Conservation (phyloP, 352 stramenopile species). For the Plasmopara viticola region DNA sequence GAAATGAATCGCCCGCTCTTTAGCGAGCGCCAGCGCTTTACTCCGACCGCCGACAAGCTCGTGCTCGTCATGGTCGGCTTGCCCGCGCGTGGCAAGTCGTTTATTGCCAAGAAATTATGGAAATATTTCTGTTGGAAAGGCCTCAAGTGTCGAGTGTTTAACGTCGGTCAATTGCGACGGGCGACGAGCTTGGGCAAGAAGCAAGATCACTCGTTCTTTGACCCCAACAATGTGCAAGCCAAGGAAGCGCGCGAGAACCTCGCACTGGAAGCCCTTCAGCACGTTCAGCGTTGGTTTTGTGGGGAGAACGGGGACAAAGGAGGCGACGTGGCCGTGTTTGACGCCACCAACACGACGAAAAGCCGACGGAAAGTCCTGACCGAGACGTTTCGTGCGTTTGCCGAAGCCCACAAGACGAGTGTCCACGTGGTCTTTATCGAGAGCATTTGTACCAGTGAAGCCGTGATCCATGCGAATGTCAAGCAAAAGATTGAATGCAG, state of each 20-base stretch:
- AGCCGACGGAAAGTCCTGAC: conserved; percentile 40
- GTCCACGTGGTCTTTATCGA: conserved; percentile 91
- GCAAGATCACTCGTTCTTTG: conserved; percentile 90
- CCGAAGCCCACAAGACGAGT: conserved; percentile 52
- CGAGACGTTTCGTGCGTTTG: conserved; percentile 57
- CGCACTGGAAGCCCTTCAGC: conserved; percentile 68
- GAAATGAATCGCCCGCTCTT: conserved; percentile 37
- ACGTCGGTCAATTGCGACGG: conserved; percentile 91
- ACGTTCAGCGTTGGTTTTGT: conserved; percentile 61
- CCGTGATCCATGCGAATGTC: conserved; percentile 83
- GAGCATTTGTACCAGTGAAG: conserved; percentile 90
- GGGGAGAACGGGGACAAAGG: conserved; percentile 23
- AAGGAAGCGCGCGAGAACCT: conserved; percentile 68
- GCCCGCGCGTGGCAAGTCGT: conserved; percentile 92
- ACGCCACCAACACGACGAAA: conserved; percentile 88
- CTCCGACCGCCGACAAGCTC: conserved; percentile 88
- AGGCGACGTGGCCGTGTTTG: conserved; percentile 86
- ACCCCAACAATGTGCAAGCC: conserved; percentile 82
- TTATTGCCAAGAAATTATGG: conserved; percentile 90
- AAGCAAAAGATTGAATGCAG: conserved; percentile 66
- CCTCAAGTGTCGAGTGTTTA: conserved; percentile 87
- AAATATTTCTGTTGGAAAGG: conserved; percentile 82
- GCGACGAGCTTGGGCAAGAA: conserved; percentile 52
- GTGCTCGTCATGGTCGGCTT: conserved; percentile 95
- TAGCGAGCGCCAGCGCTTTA: conserved; percentile 72